These are phyloP conservation scores for Mucor irregularis DNA, from an alignment of 371 early-diverging fungal species.

Conservation along the genomic window DNA sequence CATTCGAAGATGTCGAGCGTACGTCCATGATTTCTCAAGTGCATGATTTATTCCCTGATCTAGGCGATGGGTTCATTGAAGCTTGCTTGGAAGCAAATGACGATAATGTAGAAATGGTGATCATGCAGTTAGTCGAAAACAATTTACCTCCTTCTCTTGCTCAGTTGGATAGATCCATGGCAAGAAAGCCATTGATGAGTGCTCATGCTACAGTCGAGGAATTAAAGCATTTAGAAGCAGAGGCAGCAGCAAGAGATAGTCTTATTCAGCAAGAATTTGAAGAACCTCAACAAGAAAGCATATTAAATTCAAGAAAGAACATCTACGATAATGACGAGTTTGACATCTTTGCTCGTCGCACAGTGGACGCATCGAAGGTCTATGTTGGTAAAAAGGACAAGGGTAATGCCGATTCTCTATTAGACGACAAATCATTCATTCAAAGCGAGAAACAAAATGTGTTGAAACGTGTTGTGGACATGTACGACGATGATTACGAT, in stretches of 20 bases:
- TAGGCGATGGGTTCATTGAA: conserved; percentile 88
- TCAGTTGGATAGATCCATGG: conserved; percentile 66
- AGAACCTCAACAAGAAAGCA: not conserved
- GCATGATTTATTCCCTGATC: conserved; percentile 82
- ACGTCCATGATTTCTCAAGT: conserved; percentile 65
- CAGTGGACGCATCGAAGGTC: conserved; percentile 65
- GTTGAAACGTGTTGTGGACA: conserved; percentile 58
- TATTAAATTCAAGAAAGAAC: conserved; percentile 70
- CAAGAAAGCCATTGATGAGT: conserved; percentile 29
- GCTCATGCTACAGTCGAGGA: conserved; percentile 1
- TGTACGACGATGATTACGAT: conserved; percentile 89
- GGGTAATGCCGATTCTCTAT: conserved; percentile 35
- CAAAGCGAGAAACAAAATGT: conserved; percentile 58
- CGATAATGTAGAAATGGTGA: conserved; percentile 69
- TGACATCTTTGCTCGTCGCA: conserved; percentile 71
- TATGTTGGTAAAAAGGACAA: conserved; percentile 69
- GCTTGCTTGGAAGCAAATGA: conserved; percentile 71
- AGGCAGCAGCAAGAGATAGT: not conserved
- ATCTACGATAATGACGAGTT: conserved; percentile 93
- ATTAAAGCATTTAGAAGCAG: conserved; percentile 1
- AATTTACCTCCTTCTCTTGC: conserved; percentile 65
- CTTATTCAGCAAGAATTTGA: not conserved
- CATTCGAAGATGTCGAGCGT: conserved; percentile 5
- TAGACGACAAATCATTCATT: conserved; percentile 64
- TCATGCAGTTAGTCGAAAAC: conserved; percentile 76